Evolutionary conservation across 768 basidiomycete species (phyloP), one percentile per base, ranked within the genome.

Genomic region (Termitomyces sp.): DNA sequence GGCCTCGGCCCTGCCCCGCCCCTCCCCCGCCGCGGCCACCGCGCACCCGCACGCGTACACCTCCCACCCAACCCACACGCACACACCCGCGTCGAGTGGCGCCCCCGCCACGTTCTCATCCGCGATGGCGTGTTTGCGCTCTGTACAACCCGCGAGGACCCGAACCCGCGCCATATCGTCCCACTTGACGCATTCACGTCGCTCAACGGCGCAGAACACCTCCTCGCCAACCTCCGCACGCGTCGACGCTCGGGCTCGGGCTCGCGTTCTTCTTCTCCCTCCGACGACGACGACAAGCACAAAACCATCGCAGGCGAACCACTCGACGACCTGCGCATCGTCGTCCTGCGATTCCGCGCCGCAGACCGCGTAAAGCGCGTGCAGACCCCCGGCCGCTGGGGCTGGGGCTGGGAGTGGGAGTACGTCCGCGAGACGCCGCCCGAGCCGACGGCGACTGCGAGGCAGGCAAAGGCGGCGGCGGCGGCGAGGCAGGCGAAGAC

Each of bases 81-180:
- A 2, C 12, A 14, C 41, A 43, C 2, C n/a, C 41, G n/a, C 41
- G 20, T 66, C 9, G 87, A 86, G 52, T 90, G 88, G 88, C 77
- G 79, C 46, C 76, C 82, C 18, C 72, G 85, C 4, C 88, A 85
- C 82, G 73, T 84, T 47, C 74, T 88, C n/a, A 78, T 90, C 32
- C 74, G 77, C 55, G 79, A 83, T 26, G 87, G 85, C 0, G 65
- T 75, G 23, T 68, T 90, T n/a, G 75, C 71, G 53, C 66, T 90
- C 16, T 83, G 76, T 64, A 83, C 32, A 10, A 12, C 13, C 14
- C 13, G 2, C 2, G 61, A 84, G 82, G 76, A 80, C 18, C 53
- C 61, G 0, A 65, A 66, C 35, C 74, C 80, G 0, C 67, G 74
- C 1, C 77, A 80, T 36, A 68, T 69, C 13, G 69, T 80, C 28